Base-by-base conservation (phyloP, 805 yeast species). In the Starmerella geochares region DNA sequence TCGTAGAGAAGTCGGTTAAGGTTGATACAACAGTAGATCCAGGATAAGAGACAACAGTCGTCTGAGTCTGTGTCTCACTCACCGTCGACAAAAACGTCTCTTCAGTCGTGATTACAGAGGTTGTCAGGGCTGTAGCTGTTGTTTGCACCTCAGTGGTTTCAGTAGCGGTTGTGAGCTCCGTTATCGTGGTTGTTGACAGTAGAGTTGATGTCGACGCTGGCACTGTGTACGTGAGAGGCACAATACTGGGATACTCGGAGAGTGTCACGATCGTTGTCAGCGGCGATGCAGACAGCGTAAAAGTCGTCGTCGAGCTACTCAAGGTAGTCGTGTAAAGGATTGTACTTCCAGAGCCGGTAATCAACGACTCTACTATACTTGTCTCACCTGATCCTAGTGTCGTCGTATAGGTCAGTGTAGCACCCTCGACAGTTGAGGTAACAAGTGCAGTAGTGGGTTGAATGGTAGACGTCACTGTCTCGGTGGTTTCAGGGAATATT, bases 301-400 rank as follows among this genome's bases (percentile, higher is more conserved):
- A 3, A 2, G 48, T 40, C n/a, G 24, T 9, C 1, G 50, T 48
- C 2, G 40, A 29, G 10, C 52, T 52, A 25, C 40, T 27, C 5
- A 44, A 11, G 1, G 46, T 47, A 2, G 37, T 32, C 2, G 56
- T 53, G 36, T 5, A 33, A 6, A 42, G 16, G 3, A 44, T 19
- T 0, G 56, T 47, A 9, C 51, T 25, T 14, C 37, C 54, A 16
- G 44, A 6, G 32, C 56, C 55, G 4, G 54, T 39, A n/a, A 53
- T 21, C 5, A 51, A 49, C 2, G 52, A 29, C 21, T 19, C 23
- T 4, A 23, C 36, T 2, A 37, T 35, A 10, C 51, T 45, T 2
- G 52, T 47, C 28, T 35, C 46, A 5, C 56, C 56, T 1, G 47
- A 19, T 8, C 41, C 50, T 23, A 53, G 25, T 1, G 54, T 50